Base-by-base conservation (phyloP, 2,329 filamentous ascomycete species). In the Thelonectria rubi region DNA sequence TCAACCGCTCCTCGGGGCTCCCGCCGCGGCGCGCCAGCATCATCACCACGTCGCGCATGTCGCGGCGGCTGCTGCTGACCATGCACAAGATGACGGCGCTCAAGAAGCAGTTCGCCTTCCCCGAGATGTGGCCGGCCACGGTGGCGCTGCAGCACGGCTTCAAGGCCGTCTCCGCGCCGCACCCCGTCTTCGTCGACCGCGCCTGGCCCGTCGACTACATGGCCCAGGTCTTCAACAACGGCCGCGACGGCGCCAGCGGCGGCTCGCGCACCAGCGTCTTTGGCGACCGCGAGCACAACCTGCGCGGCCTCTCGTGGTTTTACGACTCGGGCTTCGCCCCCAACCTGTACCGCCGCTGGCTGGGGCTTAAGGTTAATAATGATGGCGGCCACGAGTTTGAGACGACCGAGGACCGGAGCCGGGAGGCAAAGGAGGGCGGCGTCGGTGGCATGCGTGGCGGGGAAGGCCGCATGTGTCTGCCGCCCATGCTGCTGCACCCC, bases 81-180 rank as follows among this genome's bases (percentile, higher is more conserved):
- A 98, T 98, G 94, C 94, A 98, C 80, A 86, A 88, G 57, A 93
- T 97, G 80, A 97, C 94, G 4, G 88, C 89, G 30, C 86, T 92
- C 71, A 89, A 90, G 73, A 94, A 93, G 70, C 91, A 96, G 77
- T 91, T 92, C 66, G 96, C 95, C 81, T 97, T 97, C 75, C 92
- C 93, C 0, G 94, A 98, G 77, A 97, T 97, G 94, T 97, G 93
- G 93, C 92, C 94, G 0, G 90, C 90, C 1, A 95, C 91, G 0
- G 88, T 92, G 1, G 92, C 94, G 1, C 84, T 98, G 10, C 94
- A 97, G 62, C 94, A 97, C 75, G 94, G 94, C 11, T 89, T 92
- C 79, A 98, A 97, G 80, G 93, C 92, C 39, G 93, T 97, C 14
- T 97, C 91, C 67, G 93, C 89, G 2, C 94, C 94, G 1, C 94